Conservation (phyloP, 2,329 filamentous ascomycete species). For the Calonectria pteridis region DNA sequence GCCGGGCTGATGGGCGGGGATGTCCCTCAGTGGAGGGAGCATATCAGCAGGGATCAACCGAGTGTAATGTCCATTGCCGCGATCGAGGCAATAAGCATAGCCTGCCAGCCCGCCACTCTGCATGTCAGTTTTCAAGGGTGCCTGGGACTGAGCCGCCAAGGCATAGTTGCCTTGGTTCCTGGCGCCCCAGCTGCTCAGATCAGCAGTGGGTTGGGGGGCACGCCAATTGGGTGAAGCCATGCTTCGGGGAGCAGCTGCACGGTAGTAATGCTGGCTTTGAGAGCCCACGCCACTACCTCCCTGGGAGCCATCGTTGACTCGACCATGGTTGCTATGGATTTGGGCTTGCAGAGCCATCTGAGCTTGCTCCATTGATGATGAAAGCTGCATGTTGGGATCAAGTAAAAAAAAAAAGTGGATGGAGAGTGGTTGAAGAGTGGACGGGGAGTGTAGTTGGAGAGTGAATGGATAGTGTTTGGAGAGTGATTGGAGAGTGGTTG, state of each 20-base stretch:
- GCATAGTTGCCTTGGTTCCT: conserved; percentile 28
- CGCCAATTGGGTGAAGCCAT: conserved; percentile 40
- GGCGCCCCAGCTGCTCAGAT: conserved; percentile 13
- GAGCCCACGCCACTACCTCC: conserved; percentile 26
- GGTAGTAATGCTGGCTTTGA: conserved; percentile 11
- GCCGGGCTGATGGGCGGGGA: conserved; percentile 56
- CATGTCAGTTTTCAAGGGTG: background rate
- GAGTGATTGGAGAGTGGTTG: background rate
- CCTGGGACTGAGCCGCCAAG: conserved; percentile 3
- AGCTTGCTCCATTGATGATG: conserved; percentile 12
- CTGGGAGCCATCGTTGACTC: conserved; percentile 13
- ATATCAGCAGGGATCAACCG: conserved; percentile 68
- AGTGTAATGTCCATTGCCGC: conserved; percentile 66
- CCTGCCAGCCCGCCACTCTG: conserved; percentile 18
- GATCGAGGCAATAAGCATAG: conserved; percentile 65
- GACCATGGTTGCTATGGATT: background rate
- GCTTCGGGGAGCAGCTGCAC: conserved; percentile 36
- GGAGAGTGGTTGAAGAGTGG: background rate
- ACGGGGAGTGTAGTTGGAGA: too few species aligned
- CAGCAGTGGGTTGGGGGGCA: conserved; percentile 21
- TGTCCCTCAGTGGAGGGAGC: conserved; percentile 58
- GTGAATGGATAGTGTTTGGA: background rate
- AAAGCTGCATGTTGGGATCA: background rate
- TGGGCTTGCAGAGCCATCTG: background rate
- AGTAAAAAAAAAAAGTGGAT: too few species aligned